Base-by-base conservation (phyloP, 805 yeast genomes). In the Starmerella apicola region DNA sequence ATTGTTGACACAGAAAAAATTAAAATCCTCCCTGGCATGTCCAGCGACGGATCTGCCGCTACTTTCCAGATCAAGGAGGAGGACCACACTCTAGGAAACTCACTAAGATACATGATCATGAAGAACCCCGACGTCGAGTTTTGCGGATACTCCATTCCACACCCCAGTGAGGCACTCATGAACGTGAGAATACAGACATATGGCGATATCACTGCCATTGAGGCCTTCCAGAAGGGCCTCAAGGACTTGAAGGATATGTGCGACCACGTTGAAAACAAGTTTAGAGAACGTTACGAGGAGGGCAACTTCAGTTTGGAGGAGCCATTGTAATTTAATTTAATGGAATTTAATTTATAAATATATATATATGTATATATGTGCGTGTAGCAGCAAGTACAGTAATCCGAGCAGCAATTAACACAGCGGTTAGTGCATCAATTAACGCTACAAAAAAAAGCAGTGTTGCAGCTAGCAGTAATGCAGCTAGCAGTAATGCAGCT, bases 81-180 rank as follows among this genome's bases (percentile, higher is more conserved):
- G 61, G 98, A 91, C 62, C 98, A 91, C 59, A 91, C 98, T 1
- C 64, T 91, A 37, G 98, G 98, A 19, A 91, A 91, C 56, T 81
- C 97, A 5, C 71, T 91, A 38, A 76, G 96, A 59, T 86, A 85
- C 62, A 76, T 88, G 58, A 84, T 91, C 52, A 85, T 91, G 94
- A 86, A 88, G 64, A 91, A 91, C 56, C 95, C 96, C 28, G 94
- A 85, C 50, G 98, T 91, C 20, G 98, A 91, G 58, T 91, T 91
- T 60, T 88, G 97, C 58, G 98, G 98, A 41, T 91, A 91, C 64
- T 84, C 96, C 32, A 91, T 91, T 51, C 98, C 98, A 9, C 98
- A 91, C 62, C 98, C 98, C 16, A 82, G 95, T 26, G 98, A 91
- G 63, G 70, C 83, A 45, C 79, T 81, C 51, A 66, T 91, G 62